Percentiles rank a stretch among this genome's conserved stretches.
Evolutionary conservation across 345 rosid genomes (phyloP).

Genomic region (Syzygium jambos): DNA sequence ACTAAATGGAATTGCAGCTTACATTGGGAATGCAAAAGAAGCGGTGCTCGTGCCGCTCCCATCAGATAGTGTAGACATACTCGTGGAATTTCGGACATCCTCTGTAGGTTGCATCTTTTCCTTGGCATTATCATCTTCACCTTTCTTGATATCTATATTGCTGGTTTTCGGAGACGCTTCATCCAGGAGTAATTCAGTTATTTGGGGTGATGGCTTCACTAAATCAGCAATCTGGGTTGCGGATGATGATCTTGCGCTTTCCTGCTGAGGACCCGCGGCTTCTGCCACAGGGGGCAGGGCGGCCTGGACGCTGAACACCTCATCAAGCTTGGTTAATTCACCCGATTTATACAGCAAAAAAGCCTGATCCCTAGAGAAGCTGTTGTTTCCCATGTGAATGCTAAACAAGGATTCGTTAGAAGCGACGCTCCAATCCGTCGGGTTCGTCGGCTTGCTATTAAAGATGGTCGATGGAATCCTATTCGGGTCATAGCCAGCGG

Average conservation of each 20-base stretch:
- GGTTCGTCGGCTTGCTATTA: conserved; percentile 21
- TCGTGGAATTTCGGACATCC: conserved; percentile 9
- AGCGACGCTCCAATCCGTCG: conserved; percentile 73
- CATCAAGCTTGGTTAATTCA: conserved; percentile 53
- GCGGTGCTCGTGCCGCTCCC: conserved; percentile 30
- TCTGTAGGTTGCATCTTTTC: conserved; percentile 6
- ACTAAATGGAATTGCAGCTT: conserved; percentile 11
- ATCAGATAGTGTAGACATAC: conserved; percentile 27
- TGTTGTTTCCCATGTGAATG: conserved; percentile 45
- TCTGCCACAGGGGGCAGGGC: conserved; percentile 18
- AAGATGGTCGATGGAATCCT: conserved; percentile 73
- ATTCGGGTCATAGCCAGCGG: conserved; percentile 42
- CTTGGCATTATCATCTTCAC: not conserved
- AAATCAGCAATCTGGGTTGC: not conserved
- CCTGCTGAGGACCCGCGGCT: not conserved
- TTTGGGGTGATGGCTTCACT: not conserved
- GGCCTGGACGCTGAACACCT: conserved; percentile 10
- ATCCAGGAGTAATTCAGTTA: not conserved
- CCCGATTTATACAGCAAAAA: conserved; percentile 35
- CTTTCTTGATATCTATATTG: not conserved
- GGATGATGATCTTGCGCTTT: not conserved
- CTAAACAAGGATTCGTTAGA: conserved; percentile 91
- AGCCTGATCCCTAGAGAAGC: conserved; percentile 47
- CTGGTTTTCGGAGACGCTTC: not conserved
- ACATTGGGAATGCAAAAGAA: conserved; percentile 77